Evolutionary conservation across 176 grass and related monocot species (phyloP), one percentile per base, ranked within the genome.

Genomic region (Oryza officinalis): DNA sequence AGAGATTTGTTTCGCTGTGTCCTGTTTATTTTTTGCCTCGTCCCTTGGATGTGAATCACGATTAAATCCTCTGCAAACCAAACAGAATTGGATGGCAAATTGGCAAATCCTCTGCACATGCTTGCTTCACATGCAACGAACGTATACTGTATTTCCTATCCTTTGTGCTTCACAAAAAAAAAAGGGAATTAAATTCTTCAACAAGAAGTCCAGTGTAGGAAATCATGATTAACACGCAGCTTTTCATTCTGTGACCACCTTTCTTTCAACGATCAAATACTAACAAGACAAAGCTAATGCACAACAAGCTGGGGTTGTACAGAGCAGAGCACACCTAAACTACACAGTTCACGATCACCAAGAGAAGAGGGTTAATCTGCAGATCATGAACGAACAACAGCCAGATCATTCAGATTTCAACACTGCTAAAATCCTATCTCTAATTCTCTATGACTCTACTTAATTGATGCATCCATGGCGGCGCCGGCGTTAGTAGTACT

Each of bases 401-500:
- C 64, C 25, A 49, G 22, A 60, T 31, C 17, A 3, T 28, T 49
- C 14, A 27, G 22, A 6, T 27, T 38, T 18, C 5, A 8, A 12
- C 44, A 0, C 18, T n/a, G 13, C 18, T 5, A 10, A 47, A 13
- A 52, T 71, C n/a, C 81, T 78, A 1, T 30, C 30, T 30, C 30
- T 30, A 30, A 30, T 30, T 30, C 84, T 27, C 32, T 33, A 33
- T 4, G 32, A 33, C 11, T 66, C 47, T 50, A 50, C 13, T 33
- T 33, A 33, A 33, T 75, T 10, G 83, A 80, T 66, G 75, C 33
- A 81, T 69, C 75, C 65, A 63, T 35, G 71, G 41, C 10, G 41
- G 1, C 41, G 10, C 1, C 10, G 10, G 2, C 30, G 30, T n/a
- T 23, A 60, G 82, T 92, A 88, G 80, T 76, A 89, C 76, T 50